Conservation (phyloP, 192 early-diverging fungal genomes). For the Coemansia aciculifera region DNA sequence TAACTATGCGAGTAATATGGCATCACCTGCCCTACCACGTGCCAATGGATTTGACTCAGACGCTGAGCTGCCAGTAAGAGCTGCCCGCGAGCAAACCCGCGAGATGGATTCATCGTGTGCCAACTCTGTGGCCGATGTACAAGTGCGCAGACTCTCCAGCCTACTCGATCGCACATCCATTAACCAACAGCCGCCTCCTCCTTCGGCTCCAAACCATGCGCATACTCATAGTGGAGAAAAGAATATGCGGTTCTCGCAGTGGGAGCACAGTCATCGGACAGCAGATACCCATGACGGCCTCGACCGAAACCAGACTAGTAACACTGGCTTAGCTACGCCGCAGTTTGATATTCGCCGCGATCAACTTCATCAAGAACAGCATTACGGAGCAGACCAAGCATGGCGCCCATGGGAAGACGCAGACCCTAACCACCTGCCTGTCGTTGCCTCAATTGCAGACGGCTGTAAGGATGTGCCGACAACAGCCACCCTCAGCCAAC, state of each 20-base stretch:
- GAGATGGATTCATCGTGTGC: slow-evolving; percentile 1
- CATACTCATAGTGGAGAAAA: not conserved
- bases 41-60: not conserved
- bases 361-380: not conserved
- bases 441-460: not conserved
- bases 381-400: not conserved
- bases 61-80: not conserved
- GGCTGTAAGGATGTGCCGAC: not conserved
- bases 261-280: not conserved
- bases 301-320: not conserved
- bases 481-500: not conserved
- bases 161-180: not conserved
- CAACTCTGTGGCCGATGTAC: not conserved
- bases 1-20: not conserved
- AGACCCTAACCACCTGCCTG: not conserved
- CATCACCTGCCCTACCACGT: not conserved
- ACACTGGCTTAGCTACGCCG: not conserved
- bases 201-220: not conserved
- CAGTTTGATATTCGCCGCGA: not conserved
- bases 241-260: not conserved
- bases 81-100: not conserved
- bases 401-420: not conserved
- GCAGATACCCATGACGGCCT: not conserved
- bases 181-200: not conserved
- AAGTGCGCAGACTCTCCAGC: slow-evolving; percentile 3